Evolutionary conservation across 2,329 filamentous ascomycete genomes (phyloP).

Genomic region (Penicillium sp.): DNA sequence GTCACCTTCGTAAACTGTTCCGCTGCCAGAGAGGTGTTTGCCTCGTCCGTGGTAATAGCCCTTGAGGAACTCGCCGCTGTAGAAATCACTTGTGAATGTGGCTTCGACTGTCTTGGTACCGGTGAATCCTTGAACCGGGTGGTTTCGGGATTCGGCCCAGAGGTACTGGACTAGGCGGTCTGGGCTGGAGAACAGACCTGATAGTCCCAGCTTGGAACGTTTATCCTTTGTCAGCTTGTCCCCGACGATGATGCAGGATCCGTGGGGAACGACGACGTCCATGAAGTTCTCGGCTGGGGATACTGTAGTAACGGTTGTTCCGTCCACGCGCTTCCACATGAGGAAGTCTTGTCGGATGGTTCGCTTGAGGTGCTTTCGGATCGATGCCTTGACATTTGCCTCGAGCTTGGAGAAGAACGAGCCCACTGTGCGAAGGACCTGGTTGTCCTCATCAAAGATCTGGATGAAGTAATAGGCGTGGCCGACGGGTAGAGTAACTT

Average conservation of each 20-base stretch:
- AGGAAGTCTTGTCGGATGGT: slow-evolving; percentile 41
- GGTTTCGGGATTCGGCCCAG: slow-evolving; percentile 44
- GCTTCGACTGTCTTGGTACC: slow-evolving; percentile 52
- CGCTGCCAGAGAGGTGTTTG: slow-evolving; percentile 53
- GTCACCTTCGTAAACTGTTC: slow-evolving; percentile 57
- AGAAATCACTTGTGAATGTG: slow-evolving; percentile 58
- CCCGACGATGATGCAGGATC: slow-evolving; percentile 43
- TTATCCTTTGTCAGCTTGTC: slow-evolving; percentile 40
- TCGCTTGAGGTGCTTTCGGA: slow-evolving; percentile 41
- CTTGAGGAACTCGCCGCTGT: slow-evolving; percentile 53
- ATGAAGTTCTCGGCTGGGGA: slow-evolving; percentile 36
- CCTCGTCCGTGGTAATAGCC: slow-evolving; percentile 56
- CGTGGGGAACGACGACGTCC: slow-evolving; percentile 36
- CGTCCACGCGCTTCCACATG: slow-evolving; percentile 46
- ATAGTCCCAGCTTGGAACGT: slow-evolving; percentile 33
- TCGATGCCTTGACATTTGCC: slow-evolving; percentile 41
- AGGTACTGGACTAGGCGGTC: slow-evolving; percentile 46
- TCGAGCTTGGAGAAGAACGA: slow-evolving; percentile 44
- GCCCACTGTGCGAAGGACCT: slow-evolving; percentile 41
- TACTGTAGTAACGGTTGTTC: slow-evolving; percentile 34
- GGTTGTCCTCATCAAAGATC: slow-evolving; percentile 52
- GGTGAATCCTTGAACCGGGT: slow-evolving; percentile 45
- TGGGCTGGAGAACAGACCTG: slow-evolving; percentile 38
- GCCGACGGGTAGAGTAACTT: slow-evolving; percentile 28
- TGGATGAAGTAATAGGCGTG: slow-evolving; percentile 53